A percentile compares a stretch with the other conserved stretches of the same genome.
Conservation (phyloP, 140 eudicot species). For the Stevia rebaudiana region DNA sequence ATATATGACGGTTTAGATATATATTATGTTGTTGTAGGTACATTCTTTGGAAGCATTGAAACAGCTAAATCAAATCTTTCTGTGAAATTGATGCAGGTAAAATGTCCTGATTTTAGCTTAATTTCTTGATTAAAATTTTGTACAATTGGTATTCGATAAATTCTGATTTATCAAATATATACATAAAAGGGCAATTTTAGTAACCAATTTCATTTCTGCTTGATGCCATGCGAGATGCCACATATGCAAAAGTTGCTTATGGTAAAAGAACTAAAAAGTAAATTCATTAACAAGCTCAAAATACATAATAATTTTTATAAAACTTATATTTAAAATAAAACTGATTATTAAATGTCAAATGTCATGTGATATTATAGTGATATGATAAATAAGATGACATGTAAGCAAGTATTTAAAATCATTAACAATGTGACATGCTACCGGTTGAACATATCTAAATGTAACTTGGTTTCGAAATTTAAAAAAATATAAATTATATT, state of each 20-base stretch:
- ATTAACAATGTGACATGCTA: background rate
- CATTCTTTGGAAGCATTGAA: constrained; percentile 69
- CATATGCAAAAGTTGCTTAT: background rate
- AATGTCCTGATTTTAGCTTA: constrained; percentile 11
- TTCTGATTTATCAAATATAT: background rate
- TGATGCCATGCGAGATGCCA: background rate
- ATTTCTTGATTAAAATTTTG: background rate
- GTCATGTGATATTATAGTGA: background rate
- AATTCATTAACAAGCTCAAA: background rate
- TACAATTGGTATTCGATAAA: background rate
- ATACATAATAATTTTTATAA: background rate
- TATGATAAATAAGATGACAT: background rate
- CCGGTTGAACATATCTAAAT: background rate
- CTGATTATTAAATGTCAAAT: background rate
- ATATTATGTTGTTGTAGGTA: constrained; percentile 37
- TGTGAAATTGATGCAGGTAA: constrained; percentile 85
- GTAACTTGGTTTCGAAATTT: background rate
- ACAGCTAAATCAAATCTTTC: constrained; percentile 61
- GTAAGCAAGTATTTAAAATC: background rate
- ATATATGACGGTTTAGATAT: background rate
- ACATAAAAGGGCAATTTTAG: background rate
- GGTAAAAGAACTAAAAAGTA: background rate
- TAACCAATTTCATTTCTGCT: background rate
- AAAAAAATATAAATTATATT: no score
- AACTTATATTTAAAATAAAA: background rate